Evolutionary conservation across 108 stramenopile genomes (phyloP), one percentile per base, ranked within the genome.

Genomic region (Skeletonema grethae): DNA sequence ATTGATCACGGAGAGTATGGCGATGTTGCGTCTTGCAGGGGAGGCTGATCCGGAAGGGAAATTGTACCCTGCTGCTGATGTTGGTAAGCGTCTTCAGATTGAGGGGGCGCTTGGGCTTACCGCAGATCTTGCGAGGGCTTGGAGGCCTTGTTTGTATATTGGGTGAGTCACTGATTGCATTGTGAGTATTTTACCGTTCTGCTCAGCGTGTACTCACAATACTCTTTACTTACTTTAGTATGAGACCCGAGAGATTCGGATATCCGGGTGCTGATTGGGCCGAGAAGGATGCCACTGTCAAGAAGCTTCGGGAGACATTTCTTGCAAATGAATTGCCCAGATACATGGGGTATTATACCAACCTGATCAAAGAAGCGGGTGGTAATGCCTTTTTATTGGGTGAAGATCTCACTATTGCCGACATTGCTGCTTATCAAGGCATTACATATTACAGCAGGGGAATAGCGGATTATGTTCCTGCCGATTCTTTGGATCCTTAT

Each of bases 321-420:
- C 20, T 90, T 22, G 73, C 31, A 9, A 66, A 83, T 0, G 86
- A 84, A n/a, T 56, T 92, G 9, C 84, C 88, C 22, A 69, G 76
- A 15, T 87, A 68, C 70, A 59, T 85, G 59, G 69, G 57, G 0
- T 74, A 79, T 35, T 57, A 88, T 16, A 53, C 69, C 7, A 72
- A 61, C 45, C n/a, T 67, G 56, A 72, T 88, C 57, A 73, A 80
- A 58, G 73, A 69, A 7, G 66, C 39, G 64, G 81, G 74, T 57
- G 86, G 82, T 7, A 55, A 34, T 18, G 65, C 45, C 34, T 73
- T 83, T 36, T 69, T 71, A 32, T 39, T 43, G 15, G 82, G 76
- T 7, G 79, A 77, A 3, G 59, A 78, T 32, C 80, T 84, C 35
- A 88, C 89, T 0, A 90, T 93, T 79, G 92, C 92, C 5, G 92